Evolutionary conservation across 257 asterid genomes (phyloP).

Genomic region (Craterostigma plantagineum): DNA sequence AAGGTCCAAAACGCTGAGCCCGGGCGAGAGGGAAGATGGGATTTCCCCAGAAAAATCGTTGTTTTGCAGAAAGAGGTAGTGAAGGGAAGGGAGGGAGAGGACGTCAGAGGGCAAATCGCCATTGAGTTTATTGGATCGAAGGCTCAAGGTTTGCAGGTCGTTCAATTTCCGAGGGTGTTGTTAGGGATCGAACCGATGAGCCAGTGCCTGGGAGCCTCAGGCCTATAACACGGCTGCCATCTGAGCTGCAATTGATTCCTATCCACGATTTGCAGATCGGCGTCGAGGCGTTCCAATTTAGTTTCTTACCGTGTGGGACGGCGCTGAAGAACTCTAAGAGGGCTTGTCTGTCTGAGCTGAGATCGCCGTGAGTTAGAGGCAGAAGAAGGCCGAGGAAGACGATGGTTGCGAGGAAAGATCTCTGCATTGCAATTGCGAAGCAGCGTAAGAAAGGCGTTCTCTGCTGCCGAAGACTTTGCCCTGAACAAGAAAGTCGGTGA

Average conservation of each 20-base stretch:
- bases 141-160: conserved; percentile 18
- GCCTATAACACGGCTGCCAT: conserved; percentile 14
- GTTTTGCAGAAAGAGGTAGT: conserved; percentile 18
- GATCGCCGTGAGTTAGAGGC: conserved; percentile 29
- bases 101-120: conserved; percentile 19
- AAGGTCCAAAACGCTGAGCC: conserved; percentile 19
- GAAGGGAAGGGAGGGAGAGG: conserved; percentile 19
- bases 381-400: conserved; percentile 15
- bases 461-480: too few relatives aligned
- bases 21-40: conserved; percentile 14
- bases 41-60: conserved; percentile 22
- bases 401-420: conserved; percentile 1
- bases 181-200: conserved; percentile 25
- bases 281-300: conserved; percentile 22
- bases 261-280: conserved; percentile 29
- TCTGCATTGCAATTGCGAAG: too few relatives aligned
- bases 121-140: conserved; percentile 18
- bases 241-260: conserved; percentile 18
- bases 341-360: conserved; percentile 28
- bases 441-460: too few relatives aligned
- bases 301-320: conserved; percentile 23
- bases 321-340: conserved; percentile 30
- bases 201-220: conserved; percentile 30
- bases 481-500: too few relatives aligned
- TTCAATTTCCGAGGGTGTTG: conserved; percentile 18